These are phyloP conservation scores for Blastomyces silverae DNA, from an alignment of 2,329 filamentous ascomycete genomes.

Conservation along the genomic window DNA sequence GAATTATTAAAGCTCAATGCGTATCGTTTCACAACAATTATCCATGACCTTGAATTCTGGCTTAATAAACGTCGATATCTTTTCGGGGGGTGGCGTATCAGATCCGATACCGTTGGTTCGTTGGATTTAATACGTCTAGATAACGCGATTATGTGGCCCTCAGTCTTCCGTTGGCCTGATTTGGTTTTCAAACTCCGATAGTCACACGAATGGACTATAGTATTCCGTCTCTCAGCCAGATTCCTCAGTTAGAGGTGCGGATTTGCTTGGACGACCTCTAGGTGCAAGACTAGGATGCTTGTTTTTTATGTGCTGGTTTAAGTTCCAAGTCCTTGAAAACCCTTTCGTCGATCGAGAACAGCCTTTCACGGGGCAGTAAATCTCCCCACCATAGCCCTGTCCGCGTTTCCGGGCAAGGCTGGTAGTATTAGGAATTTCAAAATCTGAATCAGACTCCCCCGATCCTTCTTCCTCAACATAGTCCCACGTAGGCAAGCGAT, in stretches of 20 bases:
- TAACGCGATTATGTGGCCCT: not conserved
- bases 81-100: not conserved
- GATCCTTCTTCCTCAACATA: conserved; percentile 34
- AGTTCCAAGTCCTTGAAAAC: conserved; percentile 35
- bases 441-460: conserved; percentile 18
- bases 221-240: not conserved
- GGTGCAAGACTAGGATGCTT: conserved; percentile 25
- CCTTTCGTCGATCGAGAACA: conserved; percentile 30
- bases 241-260: not conserved
- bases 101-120: not conserved
- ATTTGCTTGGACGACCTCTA: not conserved
- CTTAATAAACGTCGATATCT: not conserved
- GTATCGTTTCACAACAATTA: not conserved
- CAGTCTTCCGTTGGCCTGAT: not conserved
- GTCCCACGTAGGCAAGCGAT: conserved; percentile 22
- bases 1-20: not conserved
- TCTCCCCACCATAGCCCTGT: conserved; percentile 15
- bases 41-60: not conserved
- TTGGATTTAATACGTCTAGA: not conserved
- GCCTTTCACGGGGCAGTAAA: conserved; percentile 29
- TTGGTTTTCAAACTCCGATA: not conserved
- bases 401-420: not conserved
- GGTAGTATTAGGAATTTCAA: conserved; percentile 17
- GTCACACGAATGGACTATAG: not conserved
- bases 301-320: conserved; percentile 32